Base-by-base conservation (phyloP, 306 rosid genomes). In the Leucaena leucocephala region DNA sequence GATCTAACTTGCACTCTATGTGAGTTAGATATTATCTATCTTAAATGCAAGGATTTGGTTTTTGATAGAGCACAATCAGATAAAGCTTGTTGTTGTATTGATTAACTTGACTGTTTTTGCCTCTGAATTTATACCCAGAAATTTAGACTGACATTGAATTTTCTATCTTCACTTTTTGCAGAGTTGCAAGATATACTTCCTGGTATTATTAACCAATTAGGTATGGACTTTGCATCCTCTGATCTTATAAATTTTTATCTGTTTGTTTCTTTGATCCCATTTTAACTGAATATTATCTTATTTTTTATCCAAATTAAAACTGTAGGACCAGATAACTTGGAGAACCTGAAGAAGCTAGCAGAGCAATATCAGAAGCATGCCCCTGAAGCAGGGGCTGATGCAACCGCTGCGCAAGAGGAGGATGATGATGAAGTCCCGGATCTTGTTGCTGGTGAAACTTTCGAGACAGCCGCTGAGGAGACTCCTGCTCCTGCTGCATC, bases 161-260 rank as follows among this genome's bases (percentile, higher is more conserved):
- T 52, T 39, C 73, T 3, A 21, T 17, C 48, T 65, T 83, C 68
- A 39, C n/a, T 3, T 52, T 10, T 75, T 83, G 46, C 92, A 95
- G 99, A 93, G 77, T 90, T 95, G 94, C 99, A 95, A 82, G 99
- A 95, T 78, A 90, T 95, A 62, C 98, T 95, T 67, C 99, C 99
- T 14, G 91, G 85, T 83, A 91, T 95, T 64, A 90, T 95, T 84
- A 87, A 91, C 81, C 99, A 95, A 81, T 86, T 95, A 85, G 99
- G 99, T 91, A 82, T 65, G 84, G 68, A 48, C 49, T 16, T 39
- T 21, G 8, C 27, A 16, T 42, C 12, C 10, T 21, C 10, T 39
- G 6, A 2, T 9, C 15, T 17, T 54, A 1, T 45, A 3, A 1
- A 4, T 17, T 68, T 59, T 68, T 59, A 35, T 14, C 34, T 67